These are phyloP conservation scores for Chytriomyces confervae DNA, from an alignment of 192 early-diverging fungal species.

Conservation along the genomic window DNA sequence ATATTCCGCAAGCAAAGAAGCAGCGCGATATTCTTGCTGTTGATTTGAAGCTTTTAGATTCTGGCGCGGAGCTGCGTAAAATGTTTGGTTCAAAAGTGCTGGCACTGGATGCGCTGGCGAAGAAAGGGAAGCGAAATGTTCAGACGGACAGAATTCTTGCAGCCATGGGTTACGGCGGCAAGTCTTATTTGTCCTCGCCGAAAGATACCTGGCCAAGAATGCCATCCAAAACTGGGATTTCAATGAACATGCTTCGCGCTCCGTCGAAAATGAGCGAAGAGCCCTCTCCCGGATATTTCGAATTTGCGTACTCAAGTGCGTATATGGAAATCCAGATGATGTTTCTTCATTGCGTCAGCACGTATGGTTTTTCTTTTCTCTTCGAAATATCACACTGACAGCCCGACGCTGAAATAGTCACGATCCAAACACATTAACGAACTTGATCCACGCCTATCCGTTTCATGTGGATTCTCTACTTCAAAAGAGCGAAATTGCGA, in stretches of 20 bases:
- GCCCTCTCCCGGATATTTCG: slow-evolving; percentile 44
- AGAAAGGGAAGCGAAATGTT: slow-evolving; percentile 13
- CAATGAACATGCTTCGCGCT: slow-evolving; percentile 46
- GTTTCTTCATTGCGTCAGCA: slow-evolving; percentile 75
- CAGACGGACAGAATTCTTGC: slow-evolving; percentile 38
- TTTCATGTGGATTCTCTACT: slow-evolving; percentile 88
- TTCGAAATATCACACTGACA: background rate
- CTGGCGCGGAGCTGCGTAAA: slow-evolving; percentile 86
- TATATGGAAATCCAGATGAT: slow-evolving; percentile 78
- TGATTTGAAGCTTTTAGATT: slow-evolving; percentile 75
- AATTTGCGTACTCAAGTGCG: slow-evolving; percentile 69
- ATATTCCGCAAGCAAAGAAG: slow-evolving; percentile 3
- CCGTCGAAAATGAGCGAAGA: slow-evolving; percentile 21
- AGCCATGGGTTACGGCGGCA: slow-evolving; percentile 56
- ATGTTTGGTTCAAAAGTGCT: slow-evolving; percentile 90
- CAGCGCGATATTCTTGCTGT: slow-evolving; percentile 26
- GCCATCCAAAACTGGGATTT: slow-evolving; percentile 40
- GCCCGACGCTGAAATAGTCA: slow-evolving; percentile 24
- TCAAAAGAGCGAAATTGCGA: slow-evolving; percentile 84
- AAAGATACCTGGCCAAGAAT: slow-evolving; percentile 66
- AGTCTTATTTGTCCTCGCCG: slow-evolving; percentile 68
- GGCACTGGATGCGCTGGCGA: slow-evolving; percentile 36
- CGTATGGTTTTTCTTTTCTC: slow-evolving; percentile 31
- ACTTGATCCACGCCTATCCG: slow-evolving; percentile 74
- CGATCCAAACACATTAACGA: slow-evolving; percentile 74